A percentile compares a stretch with the other conserved stretches of the same genome.
These are phyloP conservation scores for Euryodendron excelsum DNA, from an alignment of 148 eudicot genomes.

Conservation along the genomic window DNA sequence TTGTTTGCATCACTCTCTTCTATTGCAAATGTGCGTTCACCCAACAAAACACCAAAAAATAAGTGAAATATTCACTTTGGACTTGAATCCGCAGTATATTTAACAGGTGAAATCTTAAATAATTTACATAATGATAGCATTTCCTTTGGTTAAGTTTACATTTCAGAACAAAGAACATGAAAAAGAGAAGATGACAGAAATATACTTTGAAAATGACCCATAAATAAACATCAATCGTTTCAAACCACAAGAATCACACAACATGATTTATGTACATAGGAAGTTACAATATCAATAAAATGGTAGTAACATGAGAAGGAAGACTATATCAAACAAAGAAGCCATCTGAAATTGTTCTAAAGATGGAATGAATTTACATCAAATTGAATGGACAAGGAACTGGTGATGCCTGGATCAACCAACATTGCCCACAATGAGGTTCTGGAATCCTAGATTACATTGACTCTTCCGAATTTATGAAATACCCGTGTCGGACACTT, in stretches of 20 bases:
- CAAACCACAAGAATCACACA: neutral
- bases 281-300: neutral
- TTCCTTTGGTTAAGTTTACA: neutral
- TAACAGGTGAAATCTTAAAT: neutral
- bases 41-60: too few relatives aligned
- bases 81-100: neutral
- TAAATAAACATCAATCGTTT: neutral
- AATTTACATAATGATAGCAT: neutral
- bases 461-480: too few relatives aligned
- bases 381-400: neutral
- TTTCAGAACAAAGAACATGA: neutral
- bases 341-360: neutral
- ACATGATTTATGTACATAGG: neutral
- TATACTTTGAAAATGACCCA: neutral
- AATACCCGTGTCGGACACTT: too few relatives aligned
- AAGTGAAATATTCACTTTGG: too few relatives aligned
- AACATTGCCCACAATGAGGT: neutral
- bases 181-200: neutral
- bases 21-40: too few relatives aligned
- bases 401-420: neutral
- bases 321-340: neutral
- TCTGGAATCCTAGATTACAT: too few relatives aligned
- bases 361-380: neutral
- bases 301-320: neutral
- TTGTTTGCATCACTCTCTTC: too few relatives aligned